These are phyloP conservation scores for Rasamsonia emersonii DNA, from an alignment of 2,329 filamentous ascomycete species.

Conservation along the genomic window DNA sequence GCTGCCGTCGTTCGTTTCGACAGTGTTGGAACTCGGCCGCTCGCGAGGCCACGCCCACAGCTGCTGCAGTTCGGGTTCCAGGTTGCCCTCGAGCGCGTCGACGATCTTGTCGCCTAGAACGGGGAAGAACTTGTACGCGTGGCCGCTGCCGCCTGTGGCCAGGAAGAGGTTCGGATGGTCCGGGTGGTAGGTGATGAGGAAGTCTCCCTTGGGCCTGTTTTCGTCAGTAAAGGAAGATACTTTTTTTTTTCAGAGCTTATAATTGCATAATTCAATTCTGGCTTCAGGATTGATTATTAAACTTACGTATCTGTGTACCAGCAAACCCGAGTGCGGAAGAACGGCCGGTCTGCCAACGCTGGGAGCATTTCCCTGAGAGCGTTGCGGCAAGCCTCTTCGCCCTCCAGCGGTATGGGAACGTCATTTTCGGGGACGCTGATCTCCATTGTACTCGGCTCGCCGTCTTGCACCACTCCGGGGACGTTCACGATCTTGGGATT, in stretches of 20 bases:
- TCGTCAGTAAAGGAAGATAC: constrained; percentile 2
- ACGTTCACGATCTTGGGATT: constrained; percentile 31
- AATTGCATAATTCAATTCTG: background rate
- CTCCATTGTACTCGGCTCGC: constrained; percentile 20
- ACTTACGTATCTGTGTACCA: constrained; percentile 65
- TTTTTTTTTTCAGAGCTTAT: background rate
- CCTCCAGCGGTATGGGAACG: constrained; percentile 44
- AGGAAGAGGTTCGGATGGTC: constrained; percentile 43
- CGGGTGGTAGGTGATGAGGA: constrained; percentile 63
- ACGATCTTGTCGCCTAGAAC: constrained; percentile 45
- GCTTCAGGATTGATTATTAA: background rate
- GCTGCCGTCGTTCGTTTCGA: constrained; percentile 8
- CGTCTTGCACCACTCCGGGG: constrained; percentile 10
- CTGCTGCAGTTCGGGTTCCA: constrained; percentile 32
- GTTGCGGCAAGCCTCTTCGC: constrained; percentile 51
- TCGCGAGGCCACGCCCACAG: constrained; percentile 36
- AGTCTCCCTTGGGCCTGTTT: constrained; percentile 52
- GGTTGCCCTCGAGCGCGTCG: constrained; percentile 35
- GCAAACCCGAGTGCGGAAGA: constrained; percentile 56
- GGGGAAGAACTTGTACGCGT: constrained; percentile 47
- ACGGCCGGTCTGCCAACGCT: constrained; percentile 50
- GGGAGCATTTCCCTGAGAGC: constrained; percentile 56
- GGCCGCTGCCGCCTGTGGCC: constrained; percentile 46
- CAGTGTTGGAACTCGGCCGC: background rate
- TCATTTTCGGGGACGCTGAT: constrained; percentile 33